These are phyloP conservation scores for Sugiyamaella neomexicana DNA, from an alignment of 1,139 yeast genomes.

Conservation along the genomic window DNA sequence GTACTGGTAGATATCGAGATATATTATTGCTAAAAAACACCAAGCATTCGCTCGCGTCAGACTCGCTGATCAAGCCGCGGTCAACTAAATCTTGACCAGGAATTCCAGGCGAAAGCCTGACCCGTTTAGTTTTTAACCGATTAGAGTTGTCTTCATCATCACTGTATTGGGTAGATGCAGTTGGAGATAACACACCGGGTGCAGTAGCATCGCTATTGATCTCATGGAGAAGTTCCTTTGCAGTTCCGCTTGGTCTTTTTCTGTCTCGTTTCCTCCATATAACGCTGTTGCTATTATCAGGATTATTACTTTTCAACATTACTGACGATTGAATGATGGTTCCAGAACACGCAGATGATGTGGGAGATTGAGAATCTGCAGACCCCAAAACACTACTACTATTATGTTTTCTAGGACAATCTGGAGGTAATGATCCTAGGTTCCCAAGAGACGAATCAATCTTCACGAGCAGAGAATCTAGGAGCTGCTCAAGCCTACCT, in stretches of 20 bases:
- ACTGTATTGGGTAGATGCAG: neutral
- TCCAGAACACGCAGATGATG: slow-evolving; percentile 7
- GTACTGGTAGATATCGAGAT: slow-evolving; percentile 31
- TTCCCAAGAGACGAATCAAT: slow-evolving; percentile 5
- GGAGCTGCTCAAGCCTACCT: slow-evolving; percentile 23
- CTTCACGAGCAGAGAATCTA: slow-evolving; percentile 21
- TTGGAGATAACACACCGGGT: neutral
- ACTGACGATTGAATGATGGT: slow-evolving; percentile 4
- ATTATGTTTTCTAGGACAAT: neutral
- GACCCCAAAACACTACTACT: neutral
- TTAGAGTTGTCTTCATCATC: neutral
- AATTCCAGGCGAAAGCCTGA: slow-evolving; percentile 9
- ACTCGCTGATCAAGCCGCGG: slow-evolving; percentile 18
- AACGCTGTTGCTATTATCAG: neutral
- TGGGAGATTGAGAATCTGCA: slow-evolving; percentile 7
- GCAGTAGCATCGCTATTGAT: slow-evolving; percentile 4
- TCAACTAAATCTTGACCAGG: slow-evolving; percentile 16
- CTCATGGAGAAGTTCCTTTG: slow-evolving; percentile 17
- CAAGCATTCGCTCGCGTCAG: slow-evolving; percentile 27
- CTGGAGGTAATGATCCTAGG: neutral
- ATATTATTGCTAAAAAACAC: slow-evolving; percentile 27
- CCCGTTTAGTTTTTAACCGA: neutral
- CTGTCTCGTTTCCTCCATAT: slow-evolving; percentile 18
- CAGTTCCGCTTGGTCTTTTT: slow-evolving; percentile 16
- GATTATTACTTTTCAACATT: neutral